Conservation (phyloP, 225 moss, liverwort and hornwort genomes). For the Marchantia paleacea region DNA sequence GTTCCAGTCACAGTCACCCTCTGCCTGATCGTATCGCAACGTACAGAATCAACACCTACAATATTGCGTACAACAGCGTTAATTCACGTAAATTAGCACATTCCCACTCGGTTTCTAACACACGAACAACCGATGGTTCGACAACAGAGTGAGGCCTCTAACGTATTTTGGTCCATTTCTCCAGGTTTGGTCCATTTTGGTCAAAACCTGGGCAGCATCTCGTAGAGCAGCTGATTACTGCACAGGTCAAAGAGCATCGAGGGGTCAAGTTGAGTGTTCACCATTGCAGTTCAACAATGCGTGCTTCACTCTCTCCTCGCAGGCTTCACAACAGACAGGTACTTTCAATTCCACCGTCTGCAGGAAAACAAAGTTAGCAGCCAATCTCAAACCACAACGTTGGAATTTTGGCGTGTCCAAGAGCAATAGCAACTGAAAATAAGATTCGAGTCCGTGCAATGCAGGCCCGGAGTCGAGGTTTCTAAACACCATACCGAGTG, state of each 20-base stretch:
- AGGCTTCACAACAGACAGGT: slow-evolving; percentile 40
- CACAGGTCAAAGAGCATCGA: not conserved
- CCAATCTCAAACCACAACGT: not conserved
- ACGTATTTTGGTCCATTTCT: too few relatives aligned
- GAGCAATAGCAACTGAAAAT: not conserved
- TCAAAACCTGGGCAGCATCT: too few relatives aligned
- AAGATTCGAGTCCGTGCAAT: not conserved
- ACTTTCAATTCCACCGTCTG: slow-evolving; percentile 43
- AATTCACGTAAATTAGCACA: too few relatives aligned
- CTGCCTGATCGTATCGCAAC: slow-evolving; percentile 20
- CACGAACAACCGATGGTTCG: too few relatives aligned
- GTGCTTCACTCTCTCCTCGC: slow-evolving; percentile 36
- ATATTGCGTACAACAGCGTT: too few relatives aligned
- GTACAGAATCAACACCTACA: slow-evolving; percentile 41
- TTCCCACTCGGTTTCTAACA: too few relatives aligned
- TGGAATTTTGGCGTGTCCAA: too few relatives aligned
- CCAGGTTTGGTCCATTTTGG: too few relatives aligned
- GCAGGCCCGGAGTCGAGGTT: not conserved
- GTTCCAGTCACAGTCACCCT: slow-evolving; percentile 33
- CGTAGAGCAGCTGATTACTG: not conserved
- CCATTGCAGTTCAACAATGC: slow-evolving; percentile 26
- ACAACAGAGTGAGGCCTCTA: too few relatives aligned
- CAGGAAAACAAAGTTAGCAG: not conserved
- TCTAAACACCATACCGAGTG: slow-evolving; percentile 12
- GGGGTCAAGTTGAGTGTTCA: not conserved